These are phyloP conservation scores for Colletotrichum nymphaeae DNA, from an alignment of 2,329 filamentous ascomycete species.

Conservation along the genomic window DNA sequence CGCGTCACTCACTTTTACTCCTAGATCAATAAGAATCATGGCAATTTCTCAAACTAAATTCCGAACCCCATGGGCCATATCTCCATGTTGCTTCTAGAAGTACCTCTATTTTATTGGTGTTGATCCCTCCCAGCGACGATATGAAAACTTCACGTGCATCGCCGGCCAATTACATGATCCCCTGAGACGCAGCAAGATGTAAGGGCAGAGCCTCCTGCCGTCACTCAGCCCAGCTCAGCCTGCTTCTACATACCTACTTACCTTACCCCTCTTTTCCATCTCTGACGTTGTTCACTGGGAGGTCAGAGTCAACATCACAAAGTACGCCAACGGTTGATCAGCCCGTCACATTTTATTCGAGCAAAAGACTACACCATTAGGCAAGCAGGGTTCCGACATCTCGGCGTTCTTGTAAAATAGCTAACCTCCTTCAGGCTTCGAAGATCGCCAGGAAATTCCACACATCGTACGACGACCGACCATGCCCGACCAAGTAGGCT, in stretches of 20 bases:
- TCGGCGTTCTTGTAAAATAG: too few species aligned
- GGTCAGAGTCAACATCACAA: not conserved
- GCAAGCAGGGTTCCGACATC: too few species aligned
- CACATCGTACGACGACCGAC: not conserved
- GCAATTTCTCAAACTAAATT: too few species aligned
- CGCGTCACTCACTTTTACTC: not conserved
- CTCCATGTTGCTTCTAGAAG: too few species aligned
- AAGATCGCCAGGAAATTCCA: not conserved
- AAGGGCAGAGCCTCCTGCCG: not conserved
- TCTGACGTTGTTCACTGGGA: not conserved
- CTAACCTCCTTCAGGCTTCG: too few species aligned
- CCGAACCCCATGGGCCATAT: too few species aligned
- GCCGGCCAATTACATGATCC: not conserved
- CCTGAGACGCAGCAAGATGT: not conserved
- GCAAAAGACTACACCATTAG: too few species aligned
- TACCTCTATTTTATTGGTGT: too few species aligned
- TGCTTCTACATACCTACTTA: not conserved
- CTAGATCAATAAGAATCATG: too few species aligned
- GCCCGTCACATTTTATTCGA: too few species aligned
- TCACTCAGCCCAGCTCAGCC: not conserved
- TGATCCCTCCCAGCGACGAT: not conserved
- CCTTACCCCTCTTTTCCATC: not conserved
- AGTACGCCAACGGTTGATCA: not conserved
- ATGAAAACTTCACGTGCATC: not conserved
- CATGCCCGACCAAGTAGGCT: slow-evolving; percentile 5